Base-by-base conservation (phyloP, 805 yeast species). In the Groenewaldozyma tartarivorans region DNA sequence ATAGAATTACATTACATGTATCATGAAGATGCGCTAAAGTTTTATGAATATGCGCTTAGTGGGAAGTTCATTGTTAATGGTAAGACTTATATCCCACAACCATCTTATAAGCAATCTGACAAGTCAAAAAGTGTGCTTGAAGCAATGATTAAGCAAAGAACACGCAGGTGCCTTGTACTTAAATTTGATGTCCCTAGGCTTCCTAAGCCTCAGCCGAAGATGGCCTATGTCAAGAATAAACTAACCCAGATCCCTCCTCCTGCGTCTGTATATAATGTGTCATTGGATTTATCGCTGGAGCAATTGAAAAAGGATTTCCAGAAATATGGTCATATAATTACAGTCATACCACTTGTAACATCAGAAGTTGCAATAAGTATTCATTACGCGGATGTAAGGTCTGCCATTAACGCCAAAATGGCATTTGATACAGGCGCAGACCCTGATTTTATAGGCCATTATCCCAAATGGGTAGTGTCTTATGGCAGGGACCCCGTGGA, bases 41-140 rank as follows among this genome's bases (percentile, higher is more conserved):
- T 52, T 29, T 32, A 30, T 31, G 39, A 36, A 13, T 46, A 32
- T 35, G 48, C 53, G 15, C 11, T 33, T n/a, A 24, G 44, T 6
- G 55, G 54, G 4, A 18, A 49, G 20, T 51, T 51, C 37, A n/a
- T 50, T 16, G 50, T 52, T 34, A 51, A 52, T 38, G 55, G 56
- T 3, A 13, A 7, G 17, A 18, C 34, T n/a, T 36, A 29, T 13
- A 36, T 30, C 18, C 41, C 47, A 24, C 29, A 24, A 7, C 11
- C 29, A 9, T 24, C 29, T 24, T 24, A 13, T 13, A 24, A 13
- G 11, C 13, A 7, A 9, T 7, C 13, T 7, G 29, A 13, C 11
- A 24, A 24, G 13, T 13, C 29, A 9, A 7, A 13, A 7, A 9
- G 11, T 9, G 29, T 24, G 29, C 7, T 13, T 24, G 29, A 24